Conservation (phyloP, 495 filamentous ascomycete genomes). For the Xylaria bambusicola region DNA sequence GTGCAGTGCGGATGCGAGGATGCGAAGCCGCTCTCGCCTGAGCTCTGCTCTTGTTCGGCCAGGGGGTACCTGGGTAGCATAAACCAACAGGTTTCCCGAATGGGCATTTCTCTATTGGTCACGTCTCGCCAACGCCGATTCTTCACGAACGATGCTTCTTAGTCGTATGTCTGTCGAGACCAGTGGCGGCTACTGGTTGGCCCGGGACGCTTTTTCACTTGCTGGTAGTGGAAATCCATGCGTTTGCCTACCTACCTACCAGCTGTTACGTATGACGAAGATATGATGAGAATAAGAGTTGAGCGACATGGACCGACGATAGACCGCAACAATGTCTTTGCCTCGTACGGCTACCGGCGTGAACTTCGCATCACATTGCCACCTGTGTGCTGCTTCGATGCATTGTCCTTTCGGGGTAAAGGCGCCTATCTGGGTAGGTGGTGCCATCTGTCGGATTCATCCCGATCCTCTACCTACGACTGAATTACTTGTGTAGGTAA, state of each 20-base stretch:
- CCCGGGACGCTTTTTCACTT: conserved; percentile 1
- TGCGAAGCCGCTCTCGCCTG: background rate
- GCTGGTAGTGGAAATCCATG: no score
- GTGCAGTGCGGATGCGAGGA: conserved; percentile 1
- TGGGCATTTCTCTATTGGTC: background rate
- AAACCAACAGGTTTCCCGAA: background rate
- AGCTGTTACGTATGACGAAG: no score
- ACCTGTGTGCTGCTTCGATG: background rate
- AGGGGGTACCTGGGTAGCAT: background rate
- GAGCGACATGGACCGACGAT: background rate
- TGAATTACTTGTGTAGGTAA: no score
- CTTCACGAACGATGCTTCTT: conserved; percentile 11
- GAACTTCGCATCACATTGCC: background rate
- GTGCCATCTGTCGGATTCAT: no score
- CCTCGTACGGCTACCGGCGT: conserved; percentile 1
- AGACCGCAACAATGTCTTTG: background rate
- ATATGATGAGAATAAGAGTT: no score
- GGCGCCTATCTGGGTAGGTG: conserved; percentile 4
- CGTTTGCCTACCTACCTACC: no score
- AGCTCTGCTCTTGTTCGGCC: background rate
- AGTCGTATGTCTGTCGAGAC: conserved; percentile 7
- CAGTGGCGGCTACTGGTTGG: conserved; percentile 2
- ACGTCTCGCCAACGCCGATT: background rate
- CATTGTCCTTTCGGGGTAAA: conserved; percentile 5
- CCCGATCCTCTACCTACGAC: no score